Base-by-base conservation (phyloP, 129 eudicot genomes). In the Gnaphalium uliginosum region DNA sequence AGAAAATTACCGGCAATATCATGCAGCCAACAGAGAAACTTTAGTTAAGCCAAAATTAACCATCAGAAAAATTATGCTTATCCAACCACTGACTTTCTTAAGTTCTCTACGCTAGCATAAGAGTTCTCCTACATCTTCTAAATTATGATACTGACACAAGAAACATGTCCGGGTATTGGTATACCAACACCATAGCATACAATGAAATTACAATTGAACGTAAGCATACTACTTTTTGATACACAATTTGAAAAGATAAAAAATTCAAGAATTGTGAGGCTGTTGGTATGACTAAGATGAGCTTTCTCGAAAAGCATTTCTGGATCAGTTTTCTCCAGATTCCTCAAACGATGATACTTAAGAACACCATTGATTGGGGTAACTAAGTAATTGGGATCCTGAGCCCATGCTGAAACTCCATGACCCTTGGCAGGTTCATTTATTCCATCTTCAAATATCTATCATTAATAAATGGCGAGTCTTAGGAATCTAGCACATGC, bases 361-460 rank as follows among this genome's bases (percentile, higher is more conserved):
- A 95, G 96, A 76, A 79, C 87, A 63, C 90, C 95, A 87, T 91
- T 91, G 64, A 95, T 95, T 21, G 99, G 99, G 46, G 96, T 89
- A 74, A 95, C 97, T 48, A 95, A 64, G 78, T 89, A 95, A 72
- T 70, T 86, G 64, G 96, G 92, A 76, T 87, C 84, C 61, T 23
- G 84, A 67, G 97, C 90, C 97, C 97, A 91, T 19, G 72, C 43
- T 11, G 94, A 85, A 58, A 63, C 8, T 81, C 61, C 85, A 32
- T 26, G 41, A 67, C 81, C 85, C 33, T 80, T 71, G 58, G 77
- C 73, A 63, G 89, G 82, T 86, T 91, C 96, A 53, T 81, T 95
- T 56, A 95, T 87, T 50, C 99, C 99, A 82, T 95, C 96, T 86
- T 91, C 97, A 76, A 95, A 95, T 66, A 95, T 86, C 99, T 95